A percentile compares a stretch with the other conserved stretches of the same genome.
Conservation (phyloP, 1,284 basidiomycete species). For the Ceratobasidium papillatum region DNA sequence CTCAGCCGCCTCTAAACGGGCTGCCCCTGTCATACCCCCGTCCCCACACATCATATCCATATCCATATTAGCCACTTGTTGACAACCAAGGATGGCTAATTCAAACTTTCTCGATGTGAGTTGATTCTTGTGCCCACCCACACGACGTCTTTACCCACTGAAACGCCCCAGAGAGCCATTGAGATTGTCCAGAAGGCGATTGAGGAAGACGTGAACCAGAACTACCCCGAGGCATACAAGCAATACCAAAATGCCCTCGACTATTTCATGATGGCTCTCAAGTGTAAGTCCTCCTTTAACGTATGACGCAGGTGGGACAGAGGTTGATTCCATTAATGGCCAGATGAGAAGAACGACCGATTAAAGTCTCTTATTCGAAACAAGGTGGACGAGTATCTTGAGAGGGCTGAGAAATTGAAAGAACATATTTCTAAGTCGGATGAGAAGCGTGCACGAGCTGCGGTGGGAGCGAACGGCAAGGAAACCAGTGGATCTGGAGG, state of each 20-base stretch:
- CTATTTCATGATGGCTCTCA: slow-evolving; percentile 95
- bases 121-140: slow-evolving; percentile 14
- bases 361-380: slow-evolving; percentile 86
- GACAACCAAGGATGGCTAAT: slow-evolving; percentile 48
- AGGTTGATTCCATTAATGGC: slow-evolving; percentile 6
- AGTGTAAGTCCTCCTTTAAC: slow-evolving; percentile 61
- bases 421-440: slow-evolving; percentile 72
- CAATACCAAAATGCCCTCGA: slow-evolving; percentile 94
- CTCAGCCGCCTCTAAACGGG: not conserved
- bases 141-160: slow-evolving; percentile 4
- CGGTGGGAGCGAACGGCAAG: slow-evolving; percentile 81
- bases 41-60: not conserved
- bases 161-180: slow-evolving; percentile 79
- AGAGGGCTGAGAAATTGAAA: slow-evolving; percentile 92
- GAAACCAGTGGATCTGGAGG: slow-evolving; percentile 69
- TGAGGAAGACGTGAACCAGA: slow-evolving; percentile 92
- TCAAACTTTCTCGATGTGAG: slow-evolving; percentile 61
- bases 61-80: not conserved
- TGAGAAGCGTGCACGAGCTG: slow-evolving; percentile 77
- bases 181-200: slow-evolving; percentile 95
- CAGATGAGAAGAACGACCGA: slow-evolving; percentile 97
- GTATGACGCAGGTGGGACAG: not conserved
- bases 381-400: slow-evolving; percentile 94
- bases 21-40: slow-evolving; percentile 11
- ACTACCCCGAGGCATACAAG: slow-evolving; percentile 95